Percentiles rank a stretch among this genome's conserved stretches.
phyloP scores from a whole-genome alignment of 2,329 filamentous ascomycete species.

The Paraconiothyrium brasiliense region DNA sequence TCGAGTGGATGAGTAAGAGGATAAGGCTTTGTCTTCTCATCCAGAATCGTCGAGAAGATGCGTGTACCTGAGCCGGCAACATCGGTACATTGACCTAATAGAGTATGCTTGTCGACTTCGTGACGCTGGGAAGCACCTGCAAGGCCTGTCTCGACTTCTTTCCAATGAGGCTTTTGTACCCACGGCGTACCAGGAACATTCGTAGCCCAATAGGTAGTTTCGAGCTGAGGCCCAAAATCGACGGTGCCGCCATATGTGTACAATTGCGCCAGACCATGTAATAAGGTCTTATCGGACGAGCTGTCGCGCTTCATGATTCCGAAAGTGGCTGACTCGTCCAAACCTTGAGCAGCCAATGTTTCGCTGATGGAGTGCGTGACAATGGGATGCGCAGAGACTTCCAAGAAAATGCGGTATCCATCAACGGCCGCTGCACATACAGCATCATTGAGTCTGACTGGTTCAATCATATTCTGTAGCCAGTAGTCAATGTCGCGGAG shows the following conservation, averaged over 20 bases:
- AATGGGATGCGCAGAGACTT: constrained; percentile 56
- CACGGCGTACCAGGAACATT: constrained; percentile 37
- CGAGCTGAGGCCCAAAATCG: constrained; percentile 29
- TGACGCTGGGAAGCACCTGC: constrained; percentile 18
- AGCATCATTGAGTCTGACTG: constrained; percentile 49
- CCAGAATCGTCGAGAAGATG: constrained; percentile 44
- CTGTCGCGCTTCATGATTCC: constrained; percentile 45
- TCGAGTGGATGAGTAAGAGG: constrained; percentile 53
- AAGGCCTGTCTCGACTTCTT: constrained; percentile 20
- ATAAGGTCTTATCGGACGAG: constrained; percentile 35
- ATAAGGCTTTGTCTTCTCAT: constrained; percentile 53
- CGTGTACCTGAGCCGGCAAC: constrained; percentile 23
- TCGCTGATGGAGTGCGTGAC: constrained; percentile 55
- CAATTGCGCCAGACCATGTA: constrained; percentile 41
- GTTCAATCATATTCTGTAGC: constrained; percentile 52
- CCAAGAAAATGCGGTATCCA: constrained; percentile 52
- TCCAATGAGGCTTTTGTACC: constrained; percentile 33
- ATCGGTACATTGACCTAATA: constrained; percentile 24
- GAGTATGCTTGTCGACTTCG: constrained; percentile 26
- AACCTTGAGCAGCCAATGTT: constrained; percentile 43
- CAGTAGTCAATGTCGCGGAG: constrained; percentile 49
- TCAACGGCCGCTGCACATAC: constrained; percentile 50
- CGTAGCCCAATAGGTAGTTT: constrained; percentile 19
- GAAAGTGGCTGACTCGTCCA: constrained; percentile 44
- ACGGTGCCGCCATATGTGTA: constrained; percentile 42